Conservation (phyloP, 2,329 filamentous ascomycete genomes). For the Plectosphaerella sp. region DNA sequence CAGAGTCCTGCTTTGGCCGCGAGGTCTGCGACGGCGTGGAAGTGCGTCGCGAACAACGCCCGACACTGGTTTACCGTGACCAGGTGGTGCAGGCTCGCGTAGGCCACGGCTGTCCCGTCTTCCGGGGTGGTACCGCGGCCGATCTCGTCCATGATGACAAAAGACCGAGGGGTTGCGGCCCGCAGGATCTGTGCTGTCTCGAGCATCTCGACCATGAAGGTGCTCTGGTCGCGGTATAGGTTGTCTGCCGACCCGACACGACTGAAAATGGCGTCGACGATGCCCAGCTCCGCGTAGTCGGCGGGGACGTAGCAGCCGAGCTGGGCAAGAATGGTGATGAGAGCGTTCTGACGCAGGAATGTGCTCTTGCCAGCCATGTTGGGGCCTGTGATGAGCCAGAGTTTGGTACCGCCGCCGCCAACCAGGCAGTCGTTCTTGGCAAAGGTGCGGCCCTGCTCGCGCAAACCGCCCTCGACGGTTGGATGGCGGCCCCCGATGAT, state of each 20-base stretch:
- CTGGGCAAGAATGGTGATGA: conserved; percentile 91
- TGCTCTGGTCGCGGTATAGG: conserved; percentile 90
- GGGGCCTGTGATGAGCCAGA: conserved; percentile 73
- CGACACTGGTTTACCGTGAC: conserved; percentile 73
- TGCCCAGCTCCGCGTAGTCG: conserved; percentile 74
- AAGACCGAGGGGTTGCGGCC: conserved; percentile 75
- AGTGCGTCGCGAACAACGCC: conserved; percentile 91
- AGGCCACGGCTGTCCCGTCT: conserved; percentile 86
- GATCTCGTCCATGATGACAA: conserved; percentile 98
- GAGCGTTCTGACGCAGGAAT: conserved; percentile 89
- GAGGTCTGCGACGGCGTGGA: conserved; percentile 79
- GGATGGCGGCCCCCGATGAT: conserved; percentile 87
- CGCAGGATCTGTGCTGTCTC: conserved; percentile 90
- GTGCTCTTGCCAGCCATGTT: conserved; percentile 99
- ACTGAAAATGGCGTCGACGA: conserved; percentile 95
- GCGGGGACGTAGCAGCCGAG: conserved; percentile 91
- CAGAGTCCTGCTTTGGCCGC: conserved; percentile 48
- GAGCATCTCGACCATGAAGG: conserved; percentile 99
- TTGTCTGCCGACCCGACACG: conserved; percentile 93
- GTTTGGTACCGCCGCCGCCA: conserved; percentile 59
- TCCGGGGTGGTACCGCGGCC: conserved; percentile 90
- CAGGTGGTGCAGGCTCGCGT: conserved; percentile 81
- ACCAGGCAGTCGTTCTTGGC: conserved; percentile 82
- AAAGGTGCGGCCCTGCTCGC: conserved; percentile 75
- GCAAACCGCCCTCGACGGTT: conserved; percentile 81